These are phyloP conservation scores for Byssothecium circinans DNA, from an alignment of 2,329 filamentous ascomycete genomes.

Conservation along the genomic window DNA sequence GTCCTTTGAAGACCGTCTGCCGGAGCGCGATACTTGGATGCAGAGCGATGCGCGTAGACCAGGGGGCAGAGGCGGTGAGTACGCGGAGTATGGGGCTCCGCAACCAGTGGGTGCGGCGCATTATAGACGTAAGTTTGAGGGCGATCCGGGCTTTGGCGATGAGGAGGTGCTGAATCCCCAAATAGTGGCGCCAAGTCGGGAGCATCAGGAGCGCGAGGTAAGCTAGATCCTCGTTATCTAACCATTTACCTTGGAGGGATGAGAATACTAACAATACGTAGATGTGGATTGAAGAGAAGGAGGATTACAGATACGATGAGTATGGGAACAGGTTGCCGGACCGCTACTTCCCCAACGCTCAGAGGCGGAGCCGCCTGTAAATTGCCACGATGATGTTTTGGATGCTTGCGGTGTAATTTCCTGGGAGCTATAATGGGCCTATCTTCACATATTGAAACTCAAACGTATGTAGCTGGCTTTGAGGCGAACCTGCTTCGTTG, in stretches of 20 bases:
- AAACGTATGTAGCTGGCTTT: no score
- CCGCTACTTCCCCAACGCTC: slow-evolving; percentile 27
- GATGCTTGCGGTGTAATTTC: no score
- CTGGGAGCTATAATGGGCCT: no score
- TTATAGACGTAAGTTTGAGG: slow-evolving; percentile 37
- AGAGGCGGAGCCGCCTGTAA: slow-evolving; percentile 34
- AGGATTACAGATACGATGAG: slow-evolving; percentile 39
- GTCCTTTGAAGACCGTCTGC: slow-evolving; percentile 41
- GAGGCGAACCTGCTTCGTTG: no score
- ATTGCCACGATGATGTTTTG: slow-evolving; percentile 1
- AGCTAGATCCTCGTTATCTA: not conserved
- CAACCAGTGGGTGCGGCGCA: slow-evolving; percentile 32
- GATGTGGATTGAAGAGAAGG: slow-evolving; percentile 43
- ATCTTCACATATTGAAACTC: no score
- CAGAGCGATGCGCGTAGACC: slow-evolving; percentile 24
- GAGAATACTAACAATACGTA: slow-evolving; percentile 13
- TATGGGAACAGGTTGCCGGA: slow-evolving; percentile 41
- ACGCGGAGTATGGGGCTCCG: slow-evolving; percentile 36
- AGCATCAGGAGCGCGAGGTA: slow-evolving; percentile 37
- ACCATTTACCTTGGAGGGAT: not conserved
- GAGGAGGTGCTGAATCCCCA: slow-evolving; percentile 42
- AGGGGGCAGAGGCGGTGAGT: slow-evolving; percentile 21
- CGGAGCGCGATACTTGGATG: slow-evolving; percentile 40
- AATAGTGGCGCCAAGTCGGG: slow-evolving; percentile 35
- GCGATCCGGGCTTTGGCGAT: slow-evolving; percentile 42